Evolutionary conservation across 208 protist species (phyloP), one percentile per base, ranked within the genome.

Genomic region (Acanthamoeba rhysodes): DNA sequence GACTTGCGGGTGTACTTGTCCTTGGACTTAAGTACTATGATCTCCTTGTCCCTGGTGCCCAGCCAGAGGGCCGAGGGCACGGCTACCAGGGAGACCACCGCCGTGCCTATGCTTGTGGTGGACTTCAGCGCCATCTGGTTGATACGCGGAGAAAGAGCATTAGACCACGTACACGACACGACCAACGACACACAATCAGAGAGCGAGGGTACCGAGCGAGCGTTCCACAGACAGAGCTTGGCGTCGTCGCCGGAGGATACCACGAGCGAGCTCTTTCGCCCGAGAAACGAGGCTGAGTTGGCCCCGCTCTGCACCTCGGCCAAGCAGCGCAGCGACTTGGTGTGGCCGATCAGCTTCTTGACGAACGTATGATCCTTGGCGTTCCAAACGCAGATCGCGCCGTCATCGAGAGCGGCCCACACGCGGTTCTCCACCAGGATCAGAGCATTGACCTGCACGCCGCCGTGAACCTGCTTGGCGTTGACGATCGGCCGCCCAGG

Each of bases 321-420:
- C 20, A 70, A 10, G n/a, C 62, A 70, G 20, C 62, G 62, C 24
- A n/a, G 24, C 62, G 62, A 70, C 62, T 70, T 70, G 62, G 62
- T 70, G 62, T 70, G 62, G 62, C 62, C 62, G 24, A 70, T 12
- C 62, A 70, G 62, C n/a, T 70, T 70, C 62, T 70, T 70, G 20
- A 70, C 62, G n/a, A 70, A 70, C n/a, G 62, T 29, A 27, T 70
- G 62, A 70, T 70, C 62, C 62, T 87, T 87, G 27, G 78, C 37
- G 78, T 87, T 87, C 78, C 78, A 87, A 53, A 87, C 50, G 78
- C 78, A 87, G 50, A 87, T 87, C 22, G n/a, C 37, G n/a, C 78
- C 37, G 50, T 87, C 37, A 18, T 34, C 50, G 27, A 45, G n/a
- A 53, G 41, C 78, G 1, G n/a, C 27, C 78, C 78, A 87, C 37